phyloP scores from a whole-genome alignment of 352 stramenopile genomes.

The Phytophthora citrophthora region DNA sequence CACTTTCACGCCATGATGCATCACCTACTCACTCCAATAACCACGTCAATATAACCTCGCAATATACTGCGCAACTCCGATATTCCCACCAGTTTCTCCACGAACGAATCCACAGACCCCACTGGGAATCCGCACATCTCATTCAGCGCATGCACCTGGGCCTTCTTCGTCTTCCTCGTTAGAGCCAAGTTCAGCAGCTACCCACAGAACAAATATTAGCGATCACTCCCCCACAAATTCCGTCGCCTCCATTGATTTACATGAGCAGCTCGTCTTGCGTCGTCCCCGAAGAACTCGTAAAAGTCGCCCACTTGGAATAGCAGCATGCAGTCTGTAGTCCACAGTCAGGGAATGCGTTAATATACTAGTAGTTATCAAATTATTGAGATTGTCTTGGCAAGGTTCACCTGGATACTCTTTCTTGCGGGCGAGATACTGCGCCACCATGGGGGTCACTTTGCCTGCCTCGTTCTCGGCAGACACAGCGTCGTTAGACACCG shows the following conservation, averaged over 20 bases:
- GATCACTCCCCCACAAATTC: too few relatives aligned
- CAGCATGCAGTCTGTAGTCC: conserved; percentile 70
- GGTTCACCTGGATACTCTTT: conserved; percentile 69
- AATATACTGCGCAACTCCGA: not conserved
- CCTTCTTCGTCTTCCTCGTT: conserved; percentile 70
- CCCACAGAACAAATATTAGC: conserved; percentile 2
- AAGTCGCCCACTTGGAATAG: conserved; percentile 88
- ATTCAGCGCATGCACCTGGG: conserved; percentile 53
- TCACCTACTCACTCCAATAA: conserved; percentile 46
- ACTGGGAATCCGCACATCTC: conserved; percentile 85
- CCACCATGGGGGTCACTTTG: conserved; percentile 68
- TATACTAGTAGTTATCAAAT: not conserved
- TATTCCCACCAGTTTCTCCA: conserved; percentile 73
- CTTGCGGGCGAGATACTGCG: conserved; percentile 78
- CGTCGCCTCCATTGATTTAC: conserved; percentile 29
- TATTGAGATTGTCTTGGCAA: not conserved
- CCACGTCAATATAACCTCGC: not conserved
- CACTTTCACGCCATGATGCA: conserved; percentile 86
- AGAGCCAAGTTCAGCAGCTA: conserved; percentile 77
- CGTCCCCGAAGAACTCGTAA: conserved; percentile 86
- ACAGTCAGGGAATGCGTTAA: not conserved
- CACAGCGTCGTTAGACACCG: not conserved
- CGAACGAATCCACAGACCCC: conserved; percentile 73
- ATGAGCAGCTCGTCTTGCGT: conserved; percentile 70
- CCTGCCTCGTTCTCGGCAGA: conserved; percentile 4